Base-by-base conservation (phyloP, 108 stramenopile species). In the Cafeteria roenbergensis region DNA sequence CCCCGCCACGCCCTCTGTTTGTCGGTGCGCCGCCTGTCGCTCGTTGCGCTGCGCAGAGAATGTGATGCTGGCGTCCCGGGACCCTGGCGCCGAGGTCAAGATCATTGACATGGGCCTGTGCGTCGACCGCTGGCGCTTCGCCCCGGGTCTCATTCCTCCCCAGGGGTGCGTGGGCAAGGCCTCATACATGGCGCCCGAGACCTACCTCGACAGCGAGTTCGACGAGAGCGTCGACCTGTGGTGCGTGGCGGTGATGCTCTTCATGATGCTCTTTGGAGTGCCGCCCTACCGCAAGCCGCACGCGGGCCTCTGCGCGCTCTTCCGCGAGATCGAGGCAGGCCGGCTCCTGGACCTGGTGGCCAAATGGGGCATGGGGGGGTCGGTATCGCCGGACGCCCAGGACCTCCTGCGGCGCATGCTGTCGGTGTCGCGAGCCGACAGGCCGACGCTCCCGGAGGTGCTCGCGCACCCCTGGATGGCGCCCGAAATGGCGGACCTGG, bases 201-300 rank as follows among this genome's bases (percentile, higher is more conserved):
- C 24, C 2, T 53, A 53, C 52, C 2, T 22, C 24, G n/a, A 53
- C 21, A 22, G 9, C 2, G 17, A 21, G 24, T 9, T 22, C 52
- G 24, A 24, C 52, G 17, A 24, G 2, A 8, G 2, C 52, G 52
- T 53, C 21, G 52, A 53, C n/a, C 9, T 24, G 2, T 53, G 52
- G 52, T 53, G 52, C 52, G 24, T 24, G 21, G 52, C 17, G 21
- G 24, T 53, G 21, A 53, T 53, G 52, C 52, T 53, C 17, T 53
- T 53, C 52, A 53, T 25, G 21, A 53, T 53, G 52, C 52, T 53
- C 24, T 53, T n/a, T 24, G 52, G 52, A 2, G 52, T 53, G 52
- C 52, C 52, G 24, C 52, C 52, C 24, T 53, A 53, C 52, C 20
- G 52, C 17, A 2, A 24, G 24, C 52, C 52, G 17, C 2, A 24